A percentile compares a stretch with the other conserved stretches of the same genome.
These are phyloP conservation scores for Alternaria gaisen DNA, from an alignment of 2,329 filamentous ascomycete genomes.

Conservation along the genomic window DNA sequence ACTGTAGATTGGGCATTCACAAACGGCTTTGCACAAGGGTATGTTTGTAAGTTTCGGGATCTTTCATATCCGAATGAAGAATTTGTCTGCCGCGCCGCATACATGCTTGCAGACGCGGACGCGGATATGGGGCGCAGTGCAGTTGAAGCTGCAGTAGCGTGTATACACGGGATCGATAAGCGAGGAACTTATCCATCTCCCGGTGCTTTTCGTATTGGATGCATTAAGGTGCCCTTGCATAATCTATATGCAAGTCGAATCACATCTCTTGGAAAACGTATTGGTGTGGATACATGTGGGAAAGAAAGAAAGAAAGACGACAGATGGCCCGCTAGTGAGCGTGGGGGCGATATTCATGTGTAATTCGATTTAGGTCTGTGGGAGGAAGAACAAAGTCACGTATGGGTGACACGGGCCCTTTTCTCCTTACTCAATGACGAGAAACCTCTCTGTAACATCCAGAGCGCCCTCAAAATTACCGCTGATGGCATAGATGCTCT, in stretches of 20 bases:
- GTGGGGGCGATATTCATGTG: neutral
- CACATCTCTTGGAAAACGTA: neutral
- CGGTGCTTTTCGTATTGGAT: neutral
- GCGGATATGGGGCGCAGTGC: neutral
- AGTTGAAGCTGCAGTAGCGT: neutral
- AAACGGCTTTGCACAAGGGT: neutral
- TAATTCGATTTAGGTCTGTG: neutral
- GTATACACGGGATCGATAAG: conserved; percentile 4
- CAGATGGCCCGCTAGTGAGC: neutral
- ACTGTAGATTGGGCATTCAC: no score
- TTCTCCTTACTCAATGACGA: conserved; percentile 53
- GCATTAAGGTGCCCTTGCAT: neutral
- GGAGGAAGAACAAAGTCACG: neutral
- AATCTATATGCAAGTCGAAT: conserved; percentile 3
- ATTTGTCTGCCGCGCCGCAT: neutral
- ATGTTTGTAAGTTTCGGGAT: neutral
- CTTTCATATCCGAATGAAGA: neutral
- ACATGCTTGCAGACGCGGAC: neutral
- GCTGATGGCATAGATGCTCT: conserved; percentile 70
- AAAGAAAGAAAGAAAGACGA: neutral
- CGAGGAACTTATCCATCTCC: neutral
- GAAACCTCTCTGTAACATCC: conserved; percentile 66
- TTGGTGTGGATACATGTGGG: neutral
- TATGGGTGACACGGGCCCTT: neutral
- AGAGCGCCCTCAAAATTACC: conserved; percentile 70